Conservation (phyloP, 495 filamentous ascomycete genomes). For the Tuber indicum region DNA sequence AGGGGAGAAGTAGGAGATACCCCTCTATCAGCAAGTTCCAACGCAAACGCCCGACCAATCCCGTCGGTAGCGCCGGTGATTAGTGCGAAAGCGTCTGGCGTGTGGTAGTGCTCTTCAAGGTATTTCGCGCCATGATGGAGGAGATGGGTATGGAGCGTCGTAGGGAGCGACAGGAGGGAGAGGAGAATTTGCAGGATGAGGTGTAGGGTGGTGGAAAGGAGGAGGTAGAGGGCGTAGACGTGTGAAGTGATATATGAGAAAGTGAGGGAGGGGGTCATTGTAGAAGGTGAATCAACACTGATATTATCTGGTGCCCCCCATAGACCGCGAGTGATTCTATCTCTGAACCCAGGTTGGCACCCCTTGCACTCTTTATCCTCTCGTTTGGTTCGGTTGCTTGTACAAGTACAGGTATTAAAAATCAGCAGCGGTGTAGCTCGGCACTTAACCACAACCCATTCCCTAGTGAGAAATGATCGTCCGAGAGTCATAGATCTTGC, state of each 20-base stretch:
- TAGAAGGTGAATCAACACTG: not conserved
- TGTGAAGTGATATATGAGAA: not conserved
- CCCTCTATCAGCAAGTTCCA: constrained; percentile 50
- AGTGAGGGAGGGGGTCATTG: not conserved
- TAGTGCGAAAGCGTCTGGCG: constrained; percentile 49
- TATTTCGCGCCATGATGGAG: constrained; percentile 19
- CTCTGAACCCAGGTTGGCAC: not conserved
- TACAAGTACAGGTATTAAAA: too few species aligned
- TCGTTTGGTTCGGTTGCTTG: too few species aligned
- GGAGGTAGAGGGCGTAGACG: not conserved
- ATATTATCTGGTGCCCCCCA: not conserved
- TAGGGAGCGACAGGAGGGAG: constrained; percentile 23
- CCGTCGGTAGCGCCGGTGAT: constrained; percentile 57
- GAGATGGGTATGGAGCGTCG: constrained; percentile 23
- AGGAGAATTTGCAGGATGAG: constrained; percentile 14
- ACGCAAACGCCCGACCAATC: constrained; percentile 51
- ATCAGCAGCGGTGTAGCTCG: too few species aligned
- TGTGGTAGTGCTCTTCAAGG: constrained; percentile 16
- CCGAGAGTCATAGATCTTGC: too few species aligned
- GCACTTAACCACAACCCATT: too few species aligned
- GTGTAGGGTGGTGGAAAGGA: constrained; percentile 10
- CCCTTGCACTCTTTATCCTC: not conserved
- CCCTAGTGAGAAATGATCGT: too few species aligned
- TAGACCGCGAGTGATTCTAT: not conserved
- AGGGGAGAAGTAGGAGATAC: constrained; percentile 6